These are phyloP conservation scores for Lepidium africanum DNA, from an alignment of 345 rosid species.

Conservation along the genomic window DNA sequence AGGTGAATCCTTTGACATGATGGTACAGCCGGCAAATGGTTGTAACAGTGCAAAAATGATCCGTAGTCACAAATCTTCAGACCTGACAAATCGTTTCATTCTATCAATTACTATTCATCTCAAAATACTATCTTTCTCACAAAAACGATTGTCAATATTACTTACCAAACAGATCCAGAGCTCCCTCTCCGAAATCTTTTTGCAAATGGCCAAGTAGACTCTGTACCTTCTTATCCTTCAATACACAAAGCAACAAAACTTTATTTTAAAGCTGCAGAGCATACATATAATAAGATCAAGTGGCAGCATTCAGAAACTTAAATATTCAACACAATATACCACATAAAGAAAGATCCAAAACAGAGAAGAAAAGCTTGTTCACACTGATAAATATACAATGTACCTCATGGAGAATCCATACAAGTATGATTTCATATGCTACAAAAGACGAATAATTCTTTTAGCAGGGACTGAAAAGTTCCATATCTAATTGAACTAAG, in stretches of 20 bases:
- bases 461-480: neutral
- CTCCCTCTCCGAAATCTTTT: slow-evolving; percentile 43
- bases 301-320: neutral
- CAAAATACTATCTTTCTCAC: neutral
- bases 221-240: slow-evolving; percentile 67
- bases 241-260: slow-evolving; percentile 21
- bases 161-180: slow-evolving; percentile 51
- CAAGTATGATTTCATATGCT: neutral
- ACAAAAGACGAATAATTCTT: neutral
- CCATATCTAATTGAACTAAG: neutral
- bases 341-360: neutral
- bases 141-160: slow-evolving; percentile 1
- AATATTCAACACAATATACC: neutral
- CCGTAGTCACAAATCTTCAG: slow-evolving; percentile 54
- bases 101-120: slow-evolving; percentile 1
- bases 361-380: neutral
- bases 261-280: neutral
- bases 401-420: neutral
- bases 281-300: neutral
- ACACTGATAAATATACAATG: neutral
- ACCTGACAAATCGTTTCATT: slow-evolving; percentile 42
- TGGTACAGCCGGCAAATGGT: slow-evolving; percentile 22
- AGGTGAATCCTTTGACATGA: slow-evolving; percentile 33
- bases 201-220: slow-evolving; percentile 61
- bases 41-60: slow-evolving; percentile 56